Evolutionary conservation across 2,329 filamentous ascomycete genomes (phyloP).

Genomic region (Claviceps africana): DNA sequence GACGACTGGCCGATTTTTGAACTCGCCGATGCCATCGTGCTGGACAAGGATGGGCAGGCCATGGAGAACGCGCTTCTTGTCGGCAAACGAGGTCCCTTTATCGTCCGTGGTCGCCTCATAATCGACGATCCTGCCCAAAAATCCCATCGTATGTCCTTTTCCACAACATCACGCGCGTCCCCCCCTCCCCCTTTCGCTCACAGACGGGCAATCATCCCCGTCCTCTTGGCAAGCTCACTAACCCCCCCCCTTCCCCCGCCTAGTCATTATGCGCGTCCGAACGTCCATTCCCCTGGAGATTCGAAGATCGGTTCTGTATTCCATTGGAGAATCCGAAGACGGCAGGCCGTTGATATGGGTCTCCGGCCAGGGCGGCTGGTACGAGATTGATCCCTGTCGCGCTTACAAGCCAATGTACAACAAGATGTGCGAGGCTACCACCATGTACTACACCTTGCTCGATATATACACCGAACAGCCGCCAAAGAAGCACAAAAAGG

Average conservation of each 20-base stretch:
- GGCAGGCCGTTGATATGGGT: conserved; percentile 51
- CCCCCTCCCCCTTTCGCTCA: not conserved
- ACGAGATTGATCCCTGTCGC: conserved; percentile 46
- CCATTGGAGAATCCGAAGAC: conserved; percentile 37
- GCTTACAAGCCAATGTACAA: conserved; percentile 42
- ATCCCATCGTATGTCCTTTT: conserved; percentile 20
- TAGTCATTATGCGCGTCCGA: conserved; percentile 20
- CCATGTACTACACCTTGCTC: conserved; percentile 48
- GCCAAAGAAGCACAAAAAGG: conserved; percentile 16
- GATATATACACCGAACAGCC: conserved; percentile 35
- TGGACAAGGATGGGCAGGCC: conserved; percentile 36
- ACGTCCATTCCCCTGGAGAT: conserved; percentile 35
- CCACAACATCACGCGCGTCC: not conserved
- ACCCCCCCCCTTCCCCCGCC: not conserved
- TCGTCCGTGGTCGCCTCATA: conserved; percentile 45
- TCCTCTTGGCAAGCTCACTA: not conserved
- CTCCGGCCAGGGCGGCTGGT: conserved; percentile 46
- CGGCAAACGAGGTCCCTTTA: conserved; percentile 44
- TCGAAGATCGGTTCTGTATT: conserved; percentile 31
- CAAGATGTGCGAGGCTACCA: conserved; percentile 48
- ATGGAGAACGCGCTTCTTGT: conserved; percentile 48
- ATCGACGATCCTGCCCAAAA: conserved; percentile 29
- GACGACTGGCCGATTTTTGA: conserved; percentile 49
- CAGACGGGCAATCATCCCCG: too few relatives aligned
- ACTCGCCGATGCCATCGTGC: conserved; percentile 46